Evolutionary conservation across 192 early-diverging fungal species (phyloP).

Genomic region (Entomortierella lignicola): DNA sequence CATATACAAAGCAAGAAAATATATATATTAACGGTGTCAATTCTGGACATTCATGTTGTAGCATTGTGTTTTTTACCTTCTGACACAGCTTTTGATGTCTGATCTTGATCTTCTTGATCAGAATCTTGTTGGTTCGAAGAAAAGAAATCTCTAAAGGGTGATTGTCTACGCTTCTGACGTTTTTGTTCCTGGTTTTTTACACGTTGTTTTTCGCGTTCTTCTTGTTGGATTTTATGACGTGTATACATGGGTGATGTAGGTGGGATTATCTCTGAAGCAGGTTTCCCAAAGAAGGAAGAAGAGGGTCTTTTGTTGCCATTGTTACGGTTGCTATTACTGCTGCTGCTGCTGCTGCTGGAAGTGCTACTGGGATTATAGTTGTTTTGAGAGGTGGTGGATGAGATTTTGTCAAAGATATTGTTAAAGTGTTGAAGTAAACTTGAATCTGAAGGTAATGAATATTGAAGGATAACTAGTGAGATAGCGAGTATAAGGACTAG

Average conservation of each 20-base stretch:
- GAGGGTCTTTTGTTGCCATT: neutral
- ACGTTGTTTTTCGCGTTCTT: neutral
- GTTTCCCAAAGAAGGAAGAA: neutral
- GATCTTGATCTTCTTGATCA: neutral
- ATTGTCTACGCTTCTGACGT: neutral
- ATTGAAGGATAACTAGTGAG: neutral
- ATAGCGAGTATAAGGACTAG: neutral
- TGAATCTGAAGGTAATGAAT: neutral
- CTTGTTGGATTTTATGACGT: neutral
- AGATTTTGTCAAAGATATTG: neutral
- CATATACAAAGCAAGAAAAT: too few relatives aligned
- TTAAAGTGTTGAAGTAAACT: neutral
- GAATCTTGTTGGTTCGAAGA: too few relatives aligned
- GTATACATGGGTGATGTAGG: conserved; percentile 12
- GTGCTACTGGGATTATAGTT: neutral
- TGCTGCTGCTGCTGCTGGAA: neutral
- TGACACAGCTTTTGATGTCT: neutral
- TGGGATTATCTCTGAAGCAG: neutral
- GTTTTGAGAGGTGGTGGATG: neutral
- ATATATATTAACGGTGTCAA: too few relatives aligned
- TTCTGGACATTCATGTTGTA: too few relatives aligned
- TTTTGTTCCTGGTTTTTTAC: conserved; percentile 7
- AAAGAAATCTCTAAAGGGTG: conserved; percentile 38
- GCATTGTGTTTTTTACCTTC: neutral
- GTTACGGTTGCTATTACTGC: neutral